Conservation (phyloP, 2,329 filamentous ascomycete species). For the Beauveria sp. region DNA sequence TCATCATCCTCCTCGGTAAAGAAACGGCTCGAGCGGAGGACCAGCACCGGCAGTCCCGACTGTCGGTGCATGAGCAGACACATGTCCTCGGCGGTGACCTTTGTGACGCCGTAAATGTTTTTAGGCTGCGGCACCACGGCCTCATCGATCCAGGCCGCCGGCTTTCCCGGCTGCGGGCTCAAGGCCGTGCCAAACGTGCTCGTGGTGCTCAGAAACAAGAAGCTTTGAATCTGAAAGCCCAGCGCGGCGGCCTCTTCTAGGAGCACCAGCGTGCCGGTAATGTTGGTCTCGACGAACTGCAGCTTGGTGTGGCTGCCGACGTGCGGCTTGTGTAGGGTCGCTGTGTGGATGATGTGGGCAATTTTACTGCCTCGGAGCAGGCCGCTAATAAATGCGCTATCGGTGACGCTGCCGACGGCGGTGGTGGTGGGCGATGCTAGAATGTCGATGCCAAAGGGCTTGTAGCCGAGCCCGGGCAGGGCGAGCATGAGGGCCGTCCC, state of each 20-base stretch:
- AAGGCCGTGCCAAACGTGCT: conserved; percentile 35
- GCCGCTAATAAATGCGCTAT: conserved; percentile 24
- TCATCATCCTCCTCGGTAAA: conserved; percentile 41
- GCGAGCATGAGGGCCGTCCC: conserved; percentile 37
- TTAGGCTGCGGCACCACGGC: conserved; percentile 32
- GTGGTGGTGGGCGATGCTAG: conserved; percentile 29
- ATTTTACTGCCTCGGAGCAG: conserved; percentile 26
- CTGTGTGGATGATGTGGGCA: conserved; percentile 33
- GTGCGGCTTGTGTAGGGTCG: conserved; percentile 41
- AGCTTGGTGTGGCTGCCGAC: conserved; percentile 33
- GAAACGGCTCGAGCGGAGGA: conserved; percentile 39
- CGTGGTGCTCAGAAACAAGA: conserved; percentile 39
- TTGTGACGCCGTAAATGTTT: conserved; percentile 42
- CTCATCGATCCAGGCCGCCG: conserved; percentile 39
- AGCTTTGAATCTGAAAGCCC: conserved; percentile 25
- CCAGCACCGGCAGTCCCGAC: conserved; percentile 30
- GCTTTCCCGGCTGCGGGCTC: conserved; percentile 25
- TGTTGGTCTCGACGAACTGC: conserved; percentile 37
- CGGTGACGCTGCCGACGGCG: conserved; percentile 28
- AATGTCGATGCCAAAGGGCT: conserved; percentile 37
- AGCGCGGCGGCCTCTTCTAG: conserved; percentile 30
- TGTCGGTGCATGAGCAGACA: conserved; percentile 34
- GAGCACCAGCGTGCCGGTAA: conserved; percentile 34
- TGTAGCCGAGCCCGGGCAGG: conserved; percentile 30
- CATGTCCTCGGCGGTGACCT: conserved; percentile 40